phyloP scores from a whole-genome alignment of 192 early-diverging fungal species.

The Linnemannia zychae region DNA sequence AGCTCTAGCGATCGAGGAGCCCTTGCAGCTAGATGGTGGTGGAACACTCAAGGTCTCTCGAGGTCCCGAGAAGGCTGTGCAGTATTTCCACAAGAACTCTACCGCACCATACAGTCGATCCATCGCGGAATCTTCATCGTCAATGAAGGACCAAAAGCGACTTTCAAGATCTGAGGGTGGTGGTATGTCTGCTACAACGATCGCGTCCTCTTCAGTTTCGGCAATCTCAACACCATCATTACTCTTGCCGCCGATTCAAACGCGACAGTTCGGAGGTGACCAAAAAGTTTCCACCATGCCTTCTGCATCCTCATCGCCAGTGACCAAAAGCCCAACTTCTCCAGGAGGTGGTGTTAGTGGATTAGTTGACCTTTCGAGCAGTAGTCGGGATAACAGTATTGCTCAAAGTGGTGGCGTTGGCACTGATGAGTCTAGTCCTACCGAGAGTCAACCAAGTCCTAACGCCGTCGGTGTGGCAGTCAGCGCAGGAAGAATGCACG shows the following conservation, averaged over 20 bases:
- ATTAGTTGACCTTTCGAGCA: background rate
- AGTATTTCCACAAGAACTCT: constrained; percentile 39
- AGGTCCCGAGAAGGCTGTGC: constrained; percentile 48
- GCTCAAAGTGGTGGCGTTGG: background rate
- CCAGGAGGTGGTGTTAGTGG: background rate
- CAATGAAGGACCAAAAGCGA: constrained; percentile 18
- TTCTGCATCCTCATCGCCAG: background rate
- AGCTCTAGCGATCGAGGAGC: constrained; percentile 22
- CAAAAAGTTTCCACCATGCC: background rate
- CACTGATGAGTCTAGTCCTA: constrained; percentile 31
- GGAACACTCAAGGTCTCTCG: constrained; percentile 43
- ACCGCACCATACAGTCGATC: constrained; percentile 29
- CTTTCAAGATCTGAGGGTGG: background rate
- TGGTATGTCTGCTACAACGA: background rate
- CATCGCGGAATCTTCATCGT: constrained; percentile 15
- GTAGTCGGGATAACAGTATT: background rate
- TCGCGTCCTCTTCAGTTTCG: background rate
- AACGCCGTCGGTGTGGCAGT: constrained; percentile 23
- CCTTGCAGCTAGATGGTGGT: constrained; percentile 38
- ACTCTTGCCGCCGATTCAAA: background rate
- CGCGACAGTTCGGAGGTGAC: background rate
- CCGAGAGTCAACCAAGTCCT: constrained; percentile 44
- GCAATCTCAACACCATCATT: background rate
- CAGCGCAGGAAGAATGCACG: constrained; percentile 52
- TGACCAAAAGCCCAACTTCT: constrained; percentile 9